Conservation (phyloP, 306 rosid species). For the Purshia tridentata region DNA sequence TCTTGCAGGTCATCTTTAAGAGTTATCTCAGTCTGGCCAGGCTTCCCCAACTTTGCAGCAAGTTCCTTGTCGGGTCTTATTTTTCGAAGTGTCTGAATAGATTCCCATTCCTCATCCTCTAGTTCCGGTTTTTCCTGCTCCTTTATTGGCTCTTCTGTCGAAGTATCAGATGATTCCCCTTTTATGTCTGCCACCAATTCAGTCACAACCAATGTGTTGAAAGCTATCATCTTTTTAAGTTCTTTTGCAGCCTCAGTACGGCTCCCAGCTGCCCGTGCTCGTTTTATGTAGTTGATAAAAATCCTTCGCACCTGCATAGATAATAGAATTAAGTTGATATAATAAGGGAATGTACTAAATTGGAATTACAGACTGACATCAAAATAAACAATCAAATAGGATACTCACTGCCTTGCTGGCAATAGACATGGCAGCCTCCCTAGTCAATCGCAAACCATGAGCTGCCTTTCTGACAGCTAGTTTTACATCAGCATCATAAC, state of each 20-base stretch:
- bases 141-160: constrained; percentile 59
- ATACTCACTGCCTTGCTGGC: constrained; percentile 91
- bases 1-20: constrained; percentile 88
- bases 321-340: constrained; percentile 25
- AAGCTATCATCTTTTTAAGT: constrained; percentile 89
- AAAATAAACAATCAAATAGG: constrained; percentile 27
- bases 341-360: background rate
- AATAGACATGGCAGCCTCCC: constrained; percentile 90
- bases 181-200: constrained; percentile 86
- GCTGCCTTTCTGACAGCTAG: constrained; percentile 87
- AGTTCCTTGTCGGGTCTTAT: constrained; percentile 67
- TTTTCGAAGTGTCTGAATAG: constrained; percentile 73
- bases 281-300: constrained; percentile 71
- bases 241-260: constrained; percentile 85
- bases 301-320: constrained; percentile 64
- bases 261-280: constrained; percentile 75
- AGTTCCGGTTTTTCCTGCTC: constrained; percentile 40
- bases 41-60: constrained; percentile 63
- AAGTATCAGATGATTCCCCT: constrained; percentile 70
- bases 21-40: constrained; percentile 92
- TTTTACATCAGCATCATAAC: constrained; percentile 75
- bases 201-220: constrained; percentile 89
- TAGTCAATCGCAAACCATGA: constrained; percentile 83
- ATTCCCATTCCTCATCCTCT: constrained; percentile 77
- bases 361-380: background rate